Percentiles rank a stretch among this genome's conserved stretches.
These are phyloP conservation scores for Polysphondylium violaceum DNA, from an alignment of 78 protist genomes.

Conservation along the genomic window DNA sequence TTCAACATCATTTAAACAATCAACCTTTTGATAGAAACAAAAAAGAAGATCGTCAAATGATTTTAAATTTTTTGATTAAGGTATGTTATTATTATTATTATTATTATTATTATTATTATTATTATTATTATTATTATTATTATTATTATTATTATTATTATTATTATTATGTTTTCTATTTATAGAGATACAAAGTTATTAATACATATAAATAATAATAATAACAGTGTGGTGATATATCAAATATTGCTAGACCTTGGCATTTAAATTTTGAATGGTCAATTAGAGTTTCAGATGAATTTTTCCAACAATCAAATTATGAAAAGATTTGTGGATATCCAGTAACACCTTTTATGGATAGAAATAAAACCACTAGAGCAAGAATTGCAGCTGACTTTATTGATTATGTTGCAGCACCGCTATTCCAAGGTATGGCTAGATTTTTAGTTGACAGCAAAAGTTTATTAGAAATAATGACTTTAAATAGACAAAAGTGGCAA, in stretches of 20 bases:
- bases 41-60: constrained; percentile 75
- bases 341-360: constrained; percentile 75
- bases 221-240: constrained; percentile 71
- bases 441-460: constrained; percentile 28
- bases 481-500: constrained; percentile 77
- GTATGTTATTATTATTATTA: neutral
- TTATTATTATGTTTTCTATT: neutral
- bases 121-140: no score
- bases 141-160: neutral
- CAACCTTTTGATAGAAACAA: constrained; percentile 71
- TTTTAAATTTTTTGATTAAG: constrained; percentile 67
- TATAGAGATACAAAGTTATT: neutral
- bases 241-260: constrained; percentile 83
- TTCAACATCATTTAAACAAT: constrained; percentile 73
- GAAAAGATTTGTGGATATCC: constrained; percentile 75
- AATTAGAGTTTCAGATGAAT: constrained; percentile 65
- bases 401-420: constrained; percentile 68
- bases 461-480: constrained; percentile 33
- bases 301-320: constrained; percentile 68
- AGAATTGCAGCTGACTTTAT: constrained; percentile 78
- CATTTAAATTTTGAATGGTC: constrained; percentile 77
- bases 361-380: constrained; percentile 45
- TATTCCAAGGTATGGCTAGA: constrained; percentile 50
- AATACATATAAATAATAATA: neutral
- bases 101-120: neutral